Conservation (phyloP, 1,139 yeast genomes). For the Waltiozyma sp. region DNA sequence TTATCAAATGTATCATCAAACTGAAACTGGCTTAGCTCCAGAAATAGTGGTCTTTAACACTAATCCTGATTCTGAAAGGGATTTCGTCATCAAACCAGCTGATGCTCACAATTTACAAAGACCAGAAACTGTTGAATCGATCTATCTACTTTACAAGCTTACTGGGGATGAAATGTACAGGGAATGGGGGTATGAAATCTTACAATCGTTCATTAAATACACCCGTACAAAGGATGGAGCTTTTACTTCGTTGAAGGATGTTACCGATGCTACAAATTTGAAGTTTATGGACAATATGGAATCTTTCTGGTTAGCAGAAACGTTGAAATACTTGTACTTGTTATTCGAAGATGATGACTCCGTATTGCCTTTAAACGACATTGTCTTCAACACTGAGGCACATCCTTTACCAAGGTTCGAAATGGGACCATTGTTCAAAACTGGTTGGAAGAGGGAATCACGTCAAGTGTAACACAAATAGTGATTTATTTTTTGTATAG, state of each 20-base stretch:
- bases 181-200: constrained; percentile 85
- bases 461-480: too few relatives aligned
- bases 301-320: constrained; percentile 91
- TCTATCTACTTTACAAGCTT: constrained; percentile 69
- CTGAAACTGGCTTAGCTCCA: constrained; percentile 72
- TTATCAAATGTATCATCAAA: constrained; percentile 69
- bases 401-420: constrained; percentile 76
- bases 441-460: constrained; percentile 43
- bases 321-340: constrained; percentile 77
- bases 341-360: constrained; percentile 63
- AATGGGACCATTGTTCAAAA: constrained; percentile 40
- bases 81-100: constrained; percentile 55
- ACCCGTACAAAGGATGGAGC: constrained; percentile 46
- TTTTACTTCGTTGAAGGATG: constrained; percentile 61
- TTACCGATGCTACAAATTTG: constrained; percentile 35
- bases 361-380: constrained; percentile 45
- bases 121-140: constrained; percentile 89
- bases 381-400: constrained; percentile 87
- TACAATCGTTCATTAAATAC: constrained; percentile 55
- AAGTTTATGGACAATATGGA: constrained; percentile 65
- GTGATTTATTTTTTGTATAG: too few relatives aligned
- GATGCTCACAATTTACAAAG: constrained; percentile 84
- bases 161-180: constrained; percentile 78
- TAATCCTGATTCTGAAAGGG: constrained; percentile 27
- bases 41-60: constrained; percentile 77